Percentiles rank a stretch among this genome's conserved stretches.
Conservation (phyloP, 352 stramenopile species). For the Globisporangium canariense region DNA sequence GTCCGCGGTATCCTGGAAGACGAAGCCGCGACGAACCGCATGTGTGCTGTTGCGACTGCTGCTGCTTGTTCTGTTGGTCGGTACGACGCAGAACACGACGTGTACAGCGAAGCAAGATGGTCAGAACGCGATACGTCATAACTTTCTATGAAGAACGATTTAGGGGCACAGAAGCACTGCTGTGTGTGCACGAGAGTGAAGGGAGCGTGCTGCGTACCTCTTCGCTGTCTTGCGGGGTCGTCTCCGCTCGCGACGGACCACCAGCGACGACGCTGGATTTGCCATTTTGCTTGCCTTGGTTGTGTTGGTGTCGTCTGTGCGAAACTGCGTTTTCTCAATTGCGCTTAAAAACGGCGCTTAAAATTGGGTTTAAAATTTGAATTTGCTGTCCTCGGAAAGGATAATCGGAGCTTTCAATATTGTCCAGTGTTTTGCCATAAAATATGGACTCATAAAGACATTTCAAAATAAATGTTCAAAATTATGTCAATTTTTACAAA, state of each 20-base stretch:
- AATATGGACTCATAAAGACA: too few species aligned
- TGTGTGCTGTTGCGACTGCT: constrained; percentile 19
- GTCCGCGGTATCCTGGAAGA: constrained; percentile 30
- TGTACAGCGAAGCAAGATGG: constrained; percentile 13
- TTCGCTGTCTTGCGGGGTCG: constrained; percentile 34
- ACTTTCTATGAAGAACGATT: background rate
- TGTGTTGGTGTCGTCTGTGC: background rate
- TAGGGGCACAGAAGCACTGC: background rate
- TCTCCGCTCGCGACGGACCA: constrained; percentile 59
- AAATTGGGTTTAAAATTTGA: background rate
- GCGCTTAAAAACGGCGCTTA: background rate
- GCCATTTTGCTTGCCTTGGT: constrained; percentile 6
- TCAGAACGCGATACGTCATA: background rate
- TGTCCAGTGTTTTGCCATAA: too few species aligned
- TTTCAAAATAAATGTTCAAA: too few species aligned
- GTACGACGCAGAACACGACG: background rate
- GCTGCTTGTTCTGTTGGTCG: constrained; percentile 1
- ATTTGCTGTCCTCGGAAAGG: background rate
- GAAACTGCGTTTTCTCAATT: background rate
- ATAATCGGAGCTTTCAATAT: background rate
- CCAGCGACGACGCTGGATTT: constrained; percentile 30
- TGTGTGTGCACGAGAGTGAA: background rate
- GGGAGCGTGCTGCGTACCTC: constrained; percentile 23
- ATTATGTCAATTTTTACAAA: too few species aligned
- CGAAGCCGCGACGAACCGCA: constrained; percentile 44